These are phyloP conservation scores for Ophiostoma triangulosporum DNA, from an alignment of 2,329 filamentous ascomycete species.

Conservation along the genomic window DNA sequence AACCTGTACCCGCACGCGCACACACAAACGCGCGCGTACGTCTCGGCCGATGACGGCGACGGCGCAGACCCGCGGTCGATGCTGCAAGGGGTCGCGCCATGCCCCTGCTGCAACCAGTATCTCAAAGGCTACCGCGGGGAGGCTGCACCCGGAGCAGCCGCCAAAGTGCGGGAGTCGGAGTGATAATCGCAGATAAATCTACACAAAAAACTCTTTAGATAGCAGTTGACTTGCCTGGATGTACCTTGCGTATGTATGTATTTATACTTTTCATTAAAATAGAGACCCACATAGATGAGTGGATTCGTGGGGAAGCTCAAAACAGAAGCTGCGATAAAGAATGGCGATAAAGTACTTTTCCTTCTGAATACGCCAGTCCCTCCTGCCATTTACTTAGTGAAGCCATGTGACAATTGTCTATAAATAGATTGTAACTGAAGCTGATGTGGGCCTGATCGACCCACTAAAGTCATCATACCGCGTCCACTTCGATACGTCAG, in stretches of 20 bases:
- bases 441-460: too few species aligned
- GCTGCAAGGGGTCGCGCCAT: background rate
- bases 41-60: too few species aligned
- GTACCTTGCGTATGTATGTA: too few species aligned
- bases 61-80: background rate
- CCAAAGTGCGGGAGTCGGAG: too few species aligned
- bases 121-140: background rate
- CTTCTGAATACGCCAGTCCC: background rate
- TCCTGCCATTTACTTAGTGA: background rate
- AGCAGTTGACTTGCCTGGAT: too few species aligned
- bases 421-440: too few species aligned
- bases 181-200: too few species aligned
- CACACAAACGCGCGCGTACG: too few species aligned
- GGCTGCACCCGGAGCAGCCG: background rate
- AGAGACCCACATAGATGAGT: background rate
- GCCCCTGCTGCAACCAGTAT: background rate
- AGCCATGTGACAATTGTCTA: background rate
- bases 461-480: too few species aligned
- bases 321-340: background rate
- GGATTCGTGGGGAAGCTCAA: background rate
- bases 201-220: too few species aligned
- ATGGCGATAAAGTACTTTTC: background rate
- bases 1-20: background rate
- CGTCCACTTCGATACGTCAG: too few species aligned
- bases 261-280: too few species aligned